Percentiles rank a stretch among this genome's conserved stretches.
phyloP scores from a whole-genome alignment of 83 land plant species.

The Picea engelmannii region DNA sequence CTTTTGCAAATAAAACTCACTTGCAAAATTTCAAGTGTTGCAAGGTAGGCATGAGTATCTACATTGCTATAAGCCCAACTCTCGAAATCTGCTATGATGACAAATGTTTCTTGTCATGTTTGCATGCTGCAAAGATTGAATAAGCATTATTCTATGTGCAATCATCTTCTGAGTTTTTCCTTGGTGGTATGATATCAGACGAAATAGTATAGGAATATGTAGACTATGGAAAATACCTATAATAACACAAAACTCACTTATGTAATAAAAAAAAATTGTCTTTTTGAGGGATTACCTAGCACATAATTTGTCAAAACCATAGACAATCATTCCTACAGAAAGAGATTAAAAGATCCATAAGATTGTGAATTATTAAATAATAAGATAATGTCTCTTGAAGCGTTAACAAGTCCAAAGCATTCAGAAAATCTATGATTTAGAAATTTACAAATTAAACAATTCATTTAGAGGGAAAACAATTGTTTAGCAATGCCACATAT shows the following conservation, averaged over 20 bases:
- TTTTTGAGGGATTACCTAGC: conserved; percentile 29
- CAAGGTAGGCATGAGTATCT: too few relatives aligned
- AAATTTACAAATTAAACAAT: not conserved
- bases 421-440: not conserved
- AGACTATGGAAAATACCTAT: not conserved
- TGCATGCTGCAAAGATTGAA: conserved; percentile 11
- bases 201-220: not conserved
- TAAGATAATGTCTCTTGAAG: not conserved
- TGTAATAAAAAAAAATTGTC: not conserved
- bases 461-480: not conserved
- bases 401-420: not conserved
- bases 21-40: too few relatives aligned
- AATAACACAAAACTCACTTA: not conserved
- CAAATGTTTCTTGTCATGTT: too few relatives aligned
- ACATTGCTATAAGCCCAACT: too few relatives aligned
- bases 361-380: not conserved
- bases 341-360: not conserved
- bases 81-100: too few relatives aligned
- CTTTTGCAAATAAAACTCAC: too few relatives aligned
- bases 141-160: not conserved
- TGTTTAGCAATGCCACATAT: conserved; percentile 19
- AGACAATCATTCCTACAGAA: conserved; percentile 29
- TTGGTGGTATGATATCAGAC: not conserved
- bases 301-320: conserved; percentile 57
- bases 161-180: not conserved